Conservation (phyloP, 495 filamentous ascomycete genomes). For the Talaromyces liani region DNA sequence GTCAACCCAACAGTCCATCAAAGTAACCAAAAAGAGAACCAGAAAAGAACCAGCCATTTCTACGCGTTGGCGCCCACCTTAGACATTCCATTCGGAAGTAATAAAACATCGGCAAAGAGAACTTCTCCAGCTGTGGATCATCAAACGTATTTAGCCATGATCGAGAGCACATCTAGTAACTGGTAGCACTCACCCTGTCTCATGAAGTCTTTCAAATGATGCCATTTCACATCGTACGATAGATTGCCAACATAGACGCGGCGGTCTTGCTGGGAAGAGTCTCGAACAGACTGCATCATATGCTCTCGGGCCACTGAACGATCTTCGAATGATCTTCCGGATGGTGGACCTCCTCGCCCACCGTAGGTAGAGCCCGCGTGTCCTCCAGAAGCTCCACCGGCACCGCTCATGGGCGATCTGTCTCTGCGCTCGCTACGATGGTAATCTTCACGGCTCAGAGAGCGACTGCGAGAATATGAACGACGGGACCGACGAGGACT, state of each 20-base stretch:
- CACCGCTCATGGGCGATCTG: conserved; percentile 78
- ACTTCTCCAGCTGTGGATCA: conserved; percentile 83
- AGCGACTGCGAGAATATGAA: conserved; percentile 90
- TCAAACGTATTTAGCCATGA: conserved; percentile 24
- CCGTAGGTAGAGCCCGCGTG: conserved; percentile 53
- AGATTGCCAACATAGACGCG: conserved; percentile 99
- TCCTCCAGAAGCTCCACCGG: conserved; percentile 61
- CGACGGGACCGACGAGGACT: conserved; percentile 68
- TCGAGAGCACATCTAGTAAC: conserved; percentile 11
- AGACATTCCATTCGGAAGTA: conserved; percentile 99
- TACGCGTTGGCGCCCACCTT: conserved; percentile 98
- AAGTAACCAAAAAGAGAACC: conserved; percentile 45
- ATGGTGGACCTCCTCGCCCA: conserved; percentile 52
- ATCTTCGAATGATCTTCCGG: conserved; percentile 73
- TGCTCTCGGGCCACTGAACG: conserved; percentile 79
- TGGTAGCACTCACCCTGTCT: conserved; percentile 74
- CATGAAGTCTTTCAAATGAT: conserved; percentile 99
- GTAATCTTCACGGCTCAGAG: conserved; percentile 83
- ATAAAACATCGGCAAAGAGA: conserved; percentile 97
- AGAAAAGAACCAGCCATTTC: conserved; percentile 51
- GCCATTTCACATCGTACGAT: conserved; percentile 99
- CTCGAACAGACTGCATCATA: conserved; percentile 90
- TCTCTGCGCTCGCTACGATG: conserved; percentile 73
- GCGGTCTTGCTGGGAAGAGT: conserved; percentile 95
- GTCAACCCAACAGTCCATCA: conserved; percentile 99